Percentiles rank a stretch among this genome's conserved stretches.
These are phyloP conservation scores for Aspergillaceae sp. DNA, from an alignment of 2,329 filamentous ascomycete species.

Conservation along the genomic window DNA sequence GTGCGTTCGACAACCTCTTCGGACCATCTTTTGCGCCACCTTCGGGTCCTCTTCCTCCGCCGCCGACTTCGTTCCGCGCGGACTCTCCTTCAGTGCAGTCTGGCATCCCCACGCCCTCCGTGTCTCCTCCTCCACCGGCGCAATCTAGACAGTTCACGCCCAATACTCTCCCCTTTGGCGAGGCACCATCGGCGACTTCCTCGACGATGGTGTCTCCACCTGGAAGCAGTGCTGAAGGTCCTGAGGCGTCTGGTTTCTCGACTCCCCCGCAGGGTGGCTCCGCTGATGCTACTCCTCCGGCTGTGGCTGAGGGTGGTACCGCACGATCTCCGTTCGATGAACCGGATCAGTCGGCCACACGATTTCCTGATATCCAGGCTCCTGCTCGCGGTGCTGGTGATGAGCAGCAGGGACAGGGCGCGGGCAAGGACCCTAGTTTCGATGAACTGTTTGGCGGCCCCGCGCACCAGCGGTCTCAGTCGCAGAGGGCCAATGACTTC, in stretches of 20 bases:
- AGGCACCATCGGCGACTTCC: constrained; percentile 62
- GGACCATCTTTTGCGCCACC: constrained; percentile 56
- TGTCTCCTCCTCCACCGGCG: constrained; percentile 57
- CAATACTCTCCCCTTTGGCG: constrained; percentile 61
- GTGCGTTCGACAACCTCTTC: constrained; percentile 79
- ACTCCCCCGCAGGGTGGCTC: constrained; percentile 35
- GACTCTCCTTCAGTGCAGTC: constrained; percentile 35
- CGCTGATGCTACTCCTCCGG: constrained; percentile 27
- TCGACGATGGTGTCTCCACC: constrained; percentile 72
- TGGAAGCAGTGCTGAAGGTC: constrained; percentile 52
- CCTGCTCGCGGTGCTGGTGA: constrained; percentile 34
- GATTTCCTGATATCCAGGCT: constrained; percentile 27
- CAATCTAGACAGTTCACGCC: constrained; percentile 72
- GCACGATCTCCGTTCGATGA: constrained; percentile 29
- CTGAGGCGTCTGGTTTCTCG: constrained; percentile 39
- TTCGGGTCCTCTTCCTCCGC: constrained; percentile 37
- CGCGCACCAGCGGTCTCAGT: constrained; percentile 36
- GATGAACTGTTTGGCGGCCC: constrained; percentile 39
- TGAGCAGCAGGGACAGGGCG: constrained; percentile 7
- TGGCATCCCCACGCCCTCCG: constrained; percentile 52
- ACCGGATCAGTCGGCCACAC: constrained; percentile 6
- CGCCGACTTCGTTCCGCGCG: constrained; percentile 54
- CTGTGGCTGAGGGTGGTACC: constrained; percentile 10
- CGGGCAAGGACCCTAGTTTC: constrained; percentile 33
- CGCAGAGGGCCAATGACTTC: constrained; percentile 40